Evolutionary conservation across 2,329 filamentous ascomycete genomes (phyloP).

Genomic region (Orbilia brochopaga): DNA sequence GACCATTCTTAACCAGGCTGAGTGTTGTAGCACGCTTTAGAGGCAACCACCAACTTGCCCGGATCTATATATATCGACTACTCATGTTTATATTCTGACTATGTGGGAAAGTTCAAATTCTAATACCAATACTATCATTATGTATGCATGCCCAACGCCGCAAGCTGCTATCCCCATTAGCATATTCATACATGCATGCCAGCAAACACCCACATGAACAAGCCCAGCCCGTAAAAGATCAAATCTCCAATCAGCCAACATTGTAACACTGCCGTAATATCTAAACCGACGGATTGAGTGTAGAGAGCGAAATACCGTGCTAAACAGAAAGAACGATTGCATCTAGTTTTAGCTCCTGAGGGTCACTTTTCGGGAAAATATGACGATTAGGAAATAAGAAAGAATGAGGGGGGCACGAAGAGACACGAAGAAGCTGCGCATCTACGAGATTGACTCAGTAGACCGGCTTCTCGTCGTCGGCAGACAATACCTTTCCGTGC

Average conservation of each 20-base stretch:
- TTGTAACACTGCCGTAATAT: conserved; percentile 38
- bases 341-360: conserved; percentile 27
- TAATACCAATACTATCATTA: not conserved
- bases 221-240: not conserved
- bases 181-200: not conserved
- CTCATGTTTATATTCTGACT: too few species aligned
- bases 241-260: not conserved
- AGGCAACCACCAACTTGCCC: too few species aligned
- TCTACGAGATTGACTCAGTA: conserved; percentile 34
- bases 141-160: too few species aligned
- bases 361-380: conserved; percentile 5
- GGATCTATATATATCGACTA: too few species aligned
- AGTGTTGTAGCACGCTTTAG: too few species aligned
- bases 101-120: too few species aligned
- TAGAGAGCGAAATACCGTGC: conserved; percentile 33
- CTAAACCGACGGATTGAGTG: conserved; percentile 25
- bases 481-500: conserved; percentile 45
- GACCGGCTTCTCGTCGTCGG: conserved; percentile 45
- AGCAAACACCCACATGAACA: not conserved
- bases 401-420: not conserved
- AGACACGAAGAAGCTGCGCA: conserved; percentile 5
- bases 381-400: conserved; percentile 6
- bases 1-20: too few species aligned
- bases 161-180: not conserved
- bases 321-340: conserved; percentile 31